A percentile compares a stretch with the other conserved stretches of the same genome.
Conservation (phyloP, 2,329 filamentous ascomycete species). For the Fusarium sp. region DNA sequence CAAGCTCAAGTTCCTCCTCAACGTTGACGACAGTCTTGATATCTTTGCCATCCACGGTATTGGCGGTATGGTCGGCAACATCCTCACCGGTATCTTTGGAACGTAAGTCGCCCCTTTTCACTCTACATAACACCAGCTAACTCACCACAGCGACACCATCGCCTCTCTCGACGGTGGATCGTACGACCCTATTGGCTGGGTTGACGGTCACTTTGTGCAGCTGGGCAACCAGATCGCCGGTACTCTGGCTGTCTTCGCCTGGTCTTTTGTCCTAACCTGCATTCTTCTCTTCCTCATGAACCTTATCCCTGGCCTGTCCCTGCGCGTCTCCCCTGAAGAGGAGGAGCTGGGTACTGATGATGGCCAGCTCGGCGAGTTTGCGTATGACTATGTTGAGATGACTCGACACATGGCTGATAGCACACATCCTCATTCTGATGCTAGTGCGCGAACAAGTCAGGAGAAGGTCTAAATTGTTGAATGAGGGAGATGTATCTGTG, state of each 20-base stretch:
- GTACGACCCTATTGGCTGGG: constrained; percentile 71
- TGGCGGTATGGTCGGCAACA: constrained; percentile 83
- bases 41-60: constrained; percentile 91
- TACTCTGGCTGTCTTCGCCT: constrained; percentile 71
- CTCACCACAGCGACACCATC: constrained; percentile 68
- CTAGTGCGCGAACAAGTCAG: constrained; percentile 41
- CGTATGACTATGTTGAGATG: constrained; percentile 84
- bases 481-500: not conserved
- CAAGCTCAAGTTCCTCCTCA: constrained; percentile 80
- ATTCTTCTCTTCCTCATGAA: constrained; percentile 78
- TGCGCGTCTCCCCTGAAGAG: constrained; percentile 73
- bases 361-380: constrained; percentile 83
- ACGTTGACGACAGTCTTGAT: constrained; percentile 88
- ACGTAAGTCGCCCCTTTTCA: constrained; percentile 59
- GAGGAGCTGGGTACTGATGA: constrained; percentile 79
- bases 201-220: constrained; percentile 77
- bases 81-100: constrained; percentile 82
- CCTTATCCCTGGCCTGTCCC: constrained; percentile 75
- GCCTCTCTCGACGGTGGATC: constrained; percentile 77
- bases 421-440: constrained; percentile 35
- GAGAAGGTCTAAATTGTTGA: constrained; percentile 44
- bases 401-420: constrained; percentile 68
- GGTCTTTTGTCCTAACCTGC: constrained; percentile 75
- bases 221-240: constrained; percentile 78
- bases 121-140: constrained; percentile 28